Base-by-base conservation (phyloP, 352 stramenopile species). In the Globisporangium okanoganense region DNA sequence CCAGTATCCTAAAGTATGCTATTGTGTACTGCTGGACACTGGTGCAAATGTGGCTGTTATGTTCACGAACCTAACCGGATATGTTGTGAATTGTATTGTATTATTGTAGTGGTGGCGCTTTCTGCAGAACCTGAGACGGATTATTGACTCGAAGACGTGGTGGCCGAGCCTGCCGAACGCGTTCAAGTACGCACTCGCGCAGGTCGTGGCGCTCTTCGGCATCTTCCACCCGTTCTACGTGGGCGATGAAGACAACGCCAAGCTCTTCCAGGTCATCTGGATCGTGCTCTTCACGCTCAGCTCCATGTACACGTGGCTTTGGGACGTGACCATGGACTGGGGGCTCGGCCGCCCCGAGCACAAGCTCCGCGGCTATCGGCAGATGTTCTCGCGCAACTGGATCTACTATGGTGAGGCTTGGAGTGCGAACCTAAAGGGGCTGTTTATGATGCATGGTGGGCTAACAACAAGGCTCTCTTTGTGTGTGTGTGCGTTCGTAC, bases 131-230 rank as follows among this genome's bases (percentile, higher is more conserved):
- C 71, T 99, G 18, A 86, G 96, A 31, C 83, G 95, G 57, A 97
- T 98, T 60, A 84, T 97, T 51, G 96, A 99, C 76, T 98, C 94
- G 25, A 84, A 95, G 58, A 92, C 96, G 56, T 96, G 96, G 74
- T 98, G 95, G 73, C 96, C 97, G 3, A 95, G 98, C 65, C 76
- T 99, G 14, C 87, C 94, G 2, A 99, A 99, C 69, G 92, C 91
- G 24, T 88, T 93, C 67, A 99, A 99, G 73, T 99, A 99, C 72
- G 85, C 82, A 9, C 71, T 96, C 0, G 82, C 86, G 5, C 82
- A 95, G 52, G 79, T 94, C 25, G 82, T 96, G 3, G 74, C 86
- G 43, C 78, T 96, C 14, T 95, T 95, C 58, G 88, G 85, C 0
- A 61, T 95, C 33, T 94, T 96, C 59, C 88, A 96, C 53, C 88